Base-by-base conservation (phyloP, 345 rosid genomes). In the Conringia planisiliqua region DNA sequence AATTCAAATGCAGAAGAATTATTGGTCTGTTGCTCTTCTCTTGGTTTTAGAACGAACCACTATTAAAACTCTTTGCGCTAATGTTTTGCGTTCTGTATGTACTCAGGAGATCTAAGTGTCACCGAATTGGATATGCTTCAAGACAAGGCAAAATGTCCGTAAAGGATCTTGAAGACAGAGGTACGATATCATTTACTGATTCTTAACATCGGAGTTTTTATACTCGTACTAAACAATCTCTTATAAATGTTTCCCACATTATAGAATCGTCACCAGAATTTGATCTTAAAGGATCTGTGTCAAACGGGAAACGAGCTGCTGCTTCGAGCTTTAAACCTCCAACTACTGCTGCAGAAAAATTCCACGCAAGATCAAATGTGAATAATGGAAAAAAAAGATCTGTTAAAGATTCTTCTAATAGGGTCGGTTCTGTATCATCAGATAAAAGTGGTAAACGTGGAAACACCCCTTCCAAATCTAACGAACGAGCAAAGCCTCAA, bases 1-100 rank as follows among this genome's bases (percentile, higher is more conserved):
- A 43, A 27, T 87, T 68, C 89, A 91, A 62, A 88, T 91, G 95
- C 96, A 94, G 80, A 94, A 91, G 79, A 62, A 13, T 68, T 94
- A 90, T 81, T 94, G 98, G 98, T 94, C 54, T 59, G 83, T 78
- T 67, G 40, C 76, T 43, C n/a, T 38, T 76, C 14, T 79, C 18
- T 6, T 30, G 17, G 13, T 61, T 14, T 54, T 71, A 29, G 16
- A 59, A 18, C 6, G 32, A 5, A 12, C 32, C 2, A 3, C 14
- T 58, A 59, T 44, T 38, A 47, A 16, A 52, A 17, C 55, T 60
- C 44, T 9, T 12, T 68, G 42, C 50, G 39, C 44, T 30, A 54
- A 14, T 36, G 43, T 22, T 36, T 42, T 55, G 27, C 30, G n/a
- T 26, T 77, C 65, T 77, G 81, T 7, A 7, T 71, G 27, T 80